Evolutionary conservation across 768 basidiomycete species (phyloP).

Genomic region (Lactarius quietus): DNA sequence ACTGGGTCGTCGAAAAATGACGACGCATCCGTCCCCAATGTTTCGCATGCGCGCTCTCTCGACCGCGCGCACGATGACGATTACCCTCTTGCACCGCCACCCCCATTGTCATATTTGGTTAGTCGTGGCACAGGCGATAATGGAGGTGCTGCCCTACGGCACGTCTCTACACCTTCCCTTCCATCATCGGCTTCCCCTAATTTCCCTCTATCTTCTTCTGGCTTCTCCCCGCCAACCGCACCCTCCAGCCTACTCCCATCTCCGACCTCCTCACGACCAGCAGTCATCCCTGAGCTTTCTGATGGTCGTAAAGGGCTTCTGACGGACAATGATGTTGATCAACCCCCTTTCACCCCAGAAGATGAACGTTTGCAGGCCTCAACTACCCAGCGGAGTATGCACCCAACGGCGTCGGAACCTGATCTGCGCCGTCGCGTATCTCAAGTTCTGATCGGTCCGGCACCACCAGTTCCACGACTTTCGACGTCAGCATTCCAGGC

Average conservation of each 20-base stretch:
- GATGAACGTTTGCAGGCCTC: constrained; percentile 18
- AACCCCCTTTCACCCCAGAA: constrained; percentile 22
- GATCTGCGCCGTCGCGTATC: constrained; percentile 50
- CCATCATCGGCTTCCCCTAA: constrained; percentile 58
- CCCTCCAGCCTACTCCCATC: constrained; percentile 74
- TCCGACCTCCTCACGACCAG: constrained; percentile 67
- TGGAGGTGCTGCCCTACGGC: constrained; percentile 47
- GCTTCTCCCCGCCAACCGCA: constrained; percentile 71
- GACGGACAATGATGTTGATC: constrained; percentile 43
- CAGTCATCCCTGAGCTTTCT: constrained; percentile 50
- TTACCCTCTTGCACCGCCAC: constrained; percentile 81
- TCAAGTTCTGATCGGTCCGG: constrained; percentile 25
- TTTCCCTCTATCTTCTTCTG: constrained; percentile 49
- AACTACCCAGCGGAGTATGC: constrained; percentile 34
- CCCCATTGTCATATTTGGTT: constrained; percentile 86
- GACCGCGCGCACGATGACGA: constrained; percentile 57
- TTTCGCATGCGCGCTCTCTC: constrained; percentile 37
- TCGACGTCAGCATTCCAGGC: constrained; percentile 11
- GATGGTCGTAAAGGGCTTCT: constrained; percentile 42
- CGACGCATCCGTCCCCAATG: constrained; percentile 32
- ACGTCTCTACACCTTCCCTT: constrained; percentile 67
- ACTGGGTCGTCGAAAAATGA: constrained; percentile 50
- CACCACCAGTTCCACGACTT: constrained; percentile 28
- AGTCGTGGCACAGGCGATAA: constrained; percentile 51
- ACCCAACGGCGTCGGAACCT: constrained; percentile 57